Base-by-base conservation (phyloP, 805 yeast species). In the Ascoidea rubescens region DNA sequence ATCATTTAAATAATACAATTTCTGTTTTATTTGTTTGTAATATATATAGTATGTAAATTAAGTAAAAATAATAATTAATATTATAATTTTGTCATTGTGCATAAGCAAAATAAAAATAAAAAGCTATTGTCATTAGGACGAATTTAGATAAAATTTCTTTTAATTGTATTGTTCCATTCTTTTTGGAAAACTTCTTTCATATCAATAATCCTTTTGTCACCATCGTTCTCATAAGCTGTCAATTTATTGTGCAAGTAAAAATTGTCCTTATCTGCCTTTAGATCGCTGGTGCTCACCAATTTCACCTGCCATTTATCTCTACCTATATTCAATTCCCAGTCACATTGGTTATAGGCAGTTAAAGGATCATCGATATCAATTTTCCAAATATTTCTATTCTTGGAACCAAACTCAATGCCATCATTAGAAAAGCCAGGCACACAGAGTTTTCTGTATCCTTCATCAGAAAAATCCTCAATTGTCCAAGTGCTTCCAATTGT, bases 311-410 rank as follows among this genome's bases (percentile, higher is more conserved):
- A 72, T 47, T 62, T 63, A 4, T 63, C 68, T 57, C 75, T 67
- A 6, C 74, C 74, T 63, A 71, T 63, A n/a, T 60, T 64, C 54
- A 69, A 64, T 7, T 67, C 67, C 74, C 73, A 72, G 14, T 55
- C 59, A 56, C 72, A 68, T 54, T 67, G 63, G 54, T 67, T 69
- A 46, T 52, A 55, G 1, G 75, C 75, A 33, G 69, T 64, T 14
- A 71, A 55, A 10, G 76, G 76, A 55, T 71, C 69, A 48, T 59
- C 57, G 1, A 63, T 62, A 47, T 64, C 63, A 50, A 71, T 62
- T 48, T 55, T 62, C 71, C 74, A 72, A 8, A 60, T 51, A 54
- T 72, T 72, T 43, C 64, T 66, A 56, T 71, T 72, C 62, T 64
- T 60, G 14, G 68, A 64, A 0, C 75, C 75, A 53, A 68, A 64